Evolutionary conservation across 163 green algal genomes (phyloP), one percentile per base, ranked within the genome.

Genomic region (Scenedesmus sp.): DNA sequence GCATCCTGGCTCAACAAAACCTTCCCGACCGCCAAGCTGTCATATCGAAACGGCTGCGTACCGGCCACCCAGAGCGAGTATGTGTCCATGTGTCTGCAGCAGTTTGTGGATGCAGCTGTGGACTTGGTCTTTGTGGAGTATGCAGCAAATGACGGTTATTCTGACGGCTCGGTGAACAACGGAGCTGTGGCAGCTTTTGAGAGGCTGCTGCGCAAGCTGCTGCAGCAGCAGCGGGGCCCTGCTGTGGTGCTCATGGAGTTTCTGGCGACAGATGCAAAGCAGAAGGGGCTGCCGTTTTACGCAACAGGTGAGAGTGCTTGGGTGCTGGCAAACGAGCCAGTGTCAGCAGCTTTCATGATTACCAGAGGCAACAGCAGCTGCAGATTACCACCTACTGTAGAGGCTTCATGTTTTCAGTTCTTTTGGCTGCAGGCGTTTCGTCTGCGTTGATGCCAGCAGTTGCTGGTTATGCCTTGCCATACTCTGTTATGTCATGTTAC

Each of bases 161-260:
- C 18, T 46, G 64, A 88, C 12, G 59, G 54, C 9, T 81, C 76
- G 23, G 46, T 74, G 3, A 26, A 81, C 91, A 90, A 85, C 54
- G 64, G 2, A 4, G 18, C 54, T 4, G 83, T 66, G 55, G n/a
- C 66, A 5, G 70, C 82, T 0, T 96, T 91, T 91, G 94, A 96
- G 89, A 85, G 94, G 64, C 91, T 96, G 85, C 15, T 95, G 8
- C 86, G 95, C 15, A 94, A 95, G 73, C 91, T 96, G 85, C 83
- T 96, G 64, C 3, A 86, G 1, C 90, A 89, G 67, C 89, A 79
- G 62, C 86, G 92, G 56, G 64, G 88, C 6, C 95, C 94, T n/a
- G 93, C 94, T n/a, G 82, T 96, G 16, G 81, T 96, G 8, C 54
- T 94, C 1, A 76, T 96, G 46, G 86, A 96, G 79, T 86, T 88